Conservation (phyloP, 2,329 filamentous ascomycete genomes). For the Trichoderma afroharzianum region DNA sequence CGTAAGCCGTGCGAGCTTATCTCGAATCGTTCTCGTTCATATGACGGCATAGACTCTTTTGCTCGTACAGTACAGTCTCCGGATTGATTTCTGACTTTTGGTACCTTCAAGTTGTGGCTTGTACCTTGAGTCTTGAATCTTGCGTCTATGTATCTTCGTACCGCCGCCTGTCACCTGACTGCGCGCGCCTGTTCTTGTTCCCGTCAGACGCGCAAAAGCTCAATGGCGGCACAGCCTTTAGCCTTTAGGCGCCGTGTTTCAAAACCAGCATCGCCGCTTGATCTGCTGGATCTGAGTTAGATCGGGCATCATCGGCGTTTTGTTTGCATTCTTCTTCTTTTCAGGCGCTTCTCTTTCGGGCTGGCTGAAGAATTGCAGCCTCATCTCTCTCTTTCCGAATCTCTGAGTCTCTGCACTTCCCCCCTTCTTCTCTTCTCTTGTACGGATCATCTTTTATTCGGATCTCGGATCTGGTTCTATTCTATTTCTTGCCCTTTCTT, state of each 20-base stretch:
- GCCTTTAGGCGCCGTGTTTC: not conserved
- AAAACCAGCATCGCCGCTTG: not conserved
- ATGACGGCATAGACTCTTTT: not conserved
- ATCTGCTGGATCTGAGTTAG: not conserved
- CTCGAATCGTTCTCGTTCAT: not conserved
- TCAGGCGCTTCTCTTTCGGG: not conserved
- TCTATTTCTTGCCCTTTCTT: not conserved
- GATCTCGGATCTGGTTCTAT: not conserved
- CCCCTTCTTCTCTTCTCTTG: not conserved
- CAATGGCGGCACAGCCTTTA: not conserved
- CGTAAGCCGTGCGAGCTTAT: not conserved
- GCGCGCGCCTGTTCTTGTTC: constrained; percentile 22
- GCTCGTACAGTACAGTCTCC: no score
- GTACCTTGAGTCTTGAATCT: not conserved
- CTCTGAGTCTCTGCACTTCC: not conserved
- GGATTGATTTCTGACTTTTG: not conserved
- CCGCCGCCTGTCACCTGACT: constrained; percentile 28
- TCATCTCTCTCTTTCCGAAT: not conserved
- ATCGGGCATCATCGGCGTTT: not conserved
- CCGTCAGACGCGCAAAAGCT: not conserved
- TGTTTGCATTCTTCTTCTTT: not conserved
- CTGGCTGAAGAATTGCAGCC: not conserved
- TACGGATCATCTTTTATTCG: not conserved
- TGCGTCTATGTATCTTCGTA: not conserved
- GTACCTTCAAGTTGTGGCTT: not conserved